Percentiles rank a stretch among this genome's conserved stretches.
Evolutionary conservation across 2,329 filamentous ascomycete species (phyloP).

Genomic region (Colletotrichum scovillei): DNA sequence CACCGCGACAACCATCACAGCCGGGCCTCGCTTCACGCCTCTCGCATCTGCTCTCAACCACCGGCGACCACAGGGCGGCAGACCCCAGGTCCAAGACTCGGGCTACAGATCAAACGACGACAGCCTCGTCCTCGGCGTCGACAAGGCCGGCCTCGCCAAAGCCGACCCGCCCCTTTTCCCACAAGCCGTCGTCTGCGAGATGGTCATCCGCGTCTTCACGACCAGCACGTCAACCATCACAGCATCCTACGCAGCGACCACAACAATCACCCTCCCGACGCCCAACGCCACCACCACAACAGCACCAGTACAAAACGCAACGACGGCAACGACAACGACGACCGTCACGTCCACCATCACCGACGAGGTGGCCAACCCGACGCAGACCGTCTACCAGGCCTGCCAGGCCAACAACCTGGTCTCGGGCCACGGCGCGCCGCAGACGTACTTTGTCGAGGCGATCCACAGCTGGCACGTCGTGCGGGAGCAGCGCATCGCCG

Average conservation of each 20-base stretch:
- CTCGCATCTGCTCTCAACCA: slow-evolving; percentile 1
- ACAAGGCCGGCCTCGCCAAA: neutral
- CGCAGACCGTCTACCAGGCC: slow-evolving; percentile 22
- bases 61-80: no score
- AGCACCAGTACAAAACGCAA: neutral
- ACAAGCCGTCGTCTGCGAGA: slow-evolving; percentile 23
- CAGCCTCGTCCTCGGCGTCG: neutral
- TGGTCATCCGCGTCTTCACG: slow-evolving; percentile 18
- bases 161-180: neutral
- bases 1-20: neutral
- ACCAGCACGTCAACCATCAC: slow-evolving; percentile 15
- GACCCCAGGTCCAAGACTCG: neutral
- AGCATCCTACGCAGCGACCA: slow-evolving; percentile 1
- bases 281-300: neutral
- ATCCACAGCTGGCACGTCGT: neutral
- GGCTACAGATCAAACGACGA: neutral
- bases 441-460: slow-evolving; percentile 21
- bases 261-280: slow-evolving; percentile 4
- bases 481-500: neutral
- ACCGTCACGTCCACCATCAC: slow-evolving; percentile 12
- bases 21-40: neutral
- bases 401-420: slow-evolving; percentile 24
- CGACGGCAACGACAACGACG: neutral
- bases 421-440: neutral
- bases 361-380: slow-evolving; percentile 10